phyloP scores from a whole-genome alignment of 129 eudicot species.

The Sambucus nigra region DNA sequence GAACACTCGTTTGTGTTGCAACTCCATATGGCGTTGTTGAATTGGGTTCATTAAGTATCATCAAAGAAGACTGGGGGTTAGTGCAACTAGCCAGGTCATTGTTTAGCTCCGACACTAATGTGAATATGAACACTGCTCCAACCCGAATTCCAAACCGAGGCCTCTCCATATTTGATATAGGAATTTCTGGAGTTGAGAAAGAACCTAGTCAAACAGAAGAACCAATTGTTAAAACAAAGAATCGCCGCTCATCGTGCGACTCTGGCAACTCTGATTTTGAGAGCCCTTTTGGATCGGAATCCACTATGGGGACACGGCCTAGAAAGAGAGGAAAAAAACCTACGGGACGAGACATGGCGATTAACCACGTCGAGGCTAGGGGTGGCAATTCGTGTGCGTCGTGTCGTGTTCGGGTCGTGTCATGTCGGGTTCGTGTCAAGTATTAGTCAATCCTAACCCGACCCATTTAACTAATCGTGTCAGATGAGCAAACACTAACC shows the following conservation, averaged over 20 bases:
- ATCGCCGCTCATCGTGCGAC: neutral
- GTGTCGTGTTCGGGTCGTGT: too few species aligned
- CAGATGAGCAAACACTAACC: too few species aligned
- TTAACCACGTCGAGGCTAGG: constrained; percentile 33
- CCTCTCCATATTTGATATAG: constrained; percentile 20
- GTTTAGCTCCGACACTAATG: constrained; percentile 13
- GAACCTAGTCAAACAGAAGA: constrained; percentile 13
- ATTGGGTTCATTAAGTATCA: constrained; percentile 32
- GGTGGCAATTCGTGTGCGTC: too few species aligned
- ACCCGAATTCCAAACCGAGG: neutral
- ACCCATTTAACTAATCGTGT: too few species aligned
- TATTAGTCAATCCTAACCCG: too few species aligned
- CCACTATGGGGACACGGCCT: constrained; percentile 2
- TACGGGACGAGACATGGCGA: constrained; percentile 7
- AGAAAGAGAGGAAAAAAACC: constrained; percentile 26
- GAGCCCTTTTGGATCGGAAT: constrained; percentile 14
- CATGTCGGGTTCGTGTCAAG: too few species aligned
- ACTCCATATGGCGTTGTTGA: constrained; percentile 41
- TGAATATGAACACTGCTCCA: neutral
- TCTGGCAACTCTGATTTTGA: constrained; percentile 14
- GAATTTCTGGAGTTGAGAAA: neutral
- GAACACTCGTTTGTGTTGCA: constrained; percentile 39
- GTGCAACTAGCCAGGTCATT: constrained; percentile 25
- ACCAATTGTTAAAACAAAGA: neutral
- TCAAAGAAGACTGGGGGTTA: constrained; percentile 19